A percentile compares a stretch with the other conserved stretches of the same genome.
Conservation (phyloP, 352 stramenopile genomes). For the Phytophthora niederhauseri region DNA sequence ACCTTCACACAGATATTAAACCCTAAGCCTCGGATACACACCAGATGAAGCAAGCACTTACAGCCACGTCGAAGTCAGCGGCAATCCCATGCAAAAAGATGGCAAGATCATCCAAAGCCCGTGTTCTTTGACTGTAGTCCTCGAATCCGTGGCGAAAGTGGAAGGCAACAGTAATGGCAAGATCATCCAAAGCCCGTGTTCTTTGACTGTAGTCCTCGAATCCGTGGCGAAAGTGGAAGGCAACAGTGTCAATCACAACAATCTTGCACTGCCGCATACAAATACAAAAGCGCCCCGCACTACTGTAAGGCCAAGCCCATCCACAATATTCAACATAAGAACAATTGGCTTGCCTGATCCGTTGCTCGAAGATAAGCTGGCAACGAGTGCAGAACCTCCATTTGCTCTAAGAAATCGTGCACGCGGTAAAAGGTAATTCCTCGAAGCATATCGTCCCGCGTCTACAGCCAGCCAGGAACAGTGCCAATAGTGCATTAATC, state of each 20-base stretch:
- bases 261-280: conserved; percentile 67
- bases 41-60: conserved; percentile 15
- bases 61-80: conserved; percentile 57
- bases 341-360: conserved; percentile 33
- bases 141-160: conserved; percentile 92
- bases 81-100: conserved; percentile 68
- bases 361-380: conserved; percentile 51
- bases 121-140: conserved; percentile 65
- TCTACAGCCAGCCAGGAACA: conserved; percentile 28
- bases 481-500: not conserved
- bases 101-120: conserved; percentile 77
- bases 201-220: conserved; percentile 80
- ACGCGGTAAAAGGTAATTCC: conserved; percentile 80
- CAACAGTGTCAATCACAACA: conserved; percentile 93
- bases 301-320: not conserved
- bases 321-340: too few species aligned
- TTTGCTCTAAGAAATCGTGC: conserved; percentile 91
- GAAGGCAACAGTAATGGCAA: conserved; percentile 95
- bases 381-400: conserved; percentile 86
- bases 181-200: conserved; percentile 63
- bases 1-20: conserved; percentile 36
- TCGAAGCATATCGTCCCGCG: conserved; percentile 81
- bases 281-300: not conserved
- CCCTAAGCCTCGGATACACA: not conserved
- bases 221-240: conserved; percentile 94